Conservation (phyloP, 2,329 filamentous ascomycete species). For the Remersonia thermophila region DNA sequence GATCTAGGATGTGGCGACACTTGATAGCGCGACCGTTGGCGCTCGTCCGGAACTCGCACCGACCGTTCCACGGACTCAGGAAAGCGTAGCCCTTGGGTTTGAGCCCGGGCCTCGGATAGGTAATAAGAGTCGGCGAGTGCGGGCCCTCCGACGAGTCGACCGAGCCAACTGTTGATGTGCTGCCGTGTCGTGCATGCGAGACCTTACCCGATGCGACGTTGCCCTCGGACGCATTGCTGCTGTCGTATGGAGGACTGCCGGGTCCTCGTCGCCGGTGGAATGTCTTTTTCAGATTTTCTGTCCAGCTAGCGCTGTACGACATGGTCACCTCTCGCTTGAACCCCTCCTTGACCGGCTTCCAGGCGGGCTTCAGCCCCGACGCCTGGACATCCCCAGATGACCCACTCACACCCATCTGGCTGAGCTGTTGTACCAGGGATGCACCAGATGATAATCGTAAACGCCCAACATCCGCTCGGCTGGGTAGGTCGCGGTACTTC, state of each 20-base stretch:
- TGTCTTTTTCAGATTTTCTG: conserved; percentile 33
- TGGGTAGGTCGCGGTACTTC: conserved; percentile 41
- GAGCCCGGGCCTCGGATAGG: conserved; percentile 33
- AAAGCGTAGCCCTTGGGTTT: conserved; percentile 63
- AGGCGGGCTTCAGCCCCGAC: background rate
- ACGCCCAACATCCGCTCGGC: conserved; percentile 25
- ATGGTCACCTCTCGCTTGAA: conserved; percentile 47
- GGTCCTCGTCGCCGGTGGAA: conserved; percentile 24
- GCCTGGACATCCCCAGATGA: background rate
- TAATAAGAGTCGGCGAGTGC: conserved; percentile 19
- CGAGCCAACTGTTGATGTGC: conserved; percentile 25
- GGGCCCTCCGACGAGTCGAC: conserved; percentile 16
- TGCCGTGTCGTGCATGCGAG: conserved; percentile 21
- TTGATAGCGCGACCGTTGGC: conserved; percentile 61
- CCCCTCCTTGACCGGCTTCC: conserved; percentile 17
- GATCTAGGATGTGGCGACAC: conserved; percentile 59
- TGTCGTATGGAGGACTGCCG: conserved; percentile 6
- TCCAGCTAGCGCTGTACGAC: conserved; percentile 40
- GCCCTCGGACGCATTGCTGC: conserved; percentile 8
- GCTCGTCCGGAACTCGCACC: conserved; percentile 75
- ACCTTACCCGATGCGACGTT: background rate
- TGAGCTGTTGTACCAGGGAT: conserved; percentile 9
- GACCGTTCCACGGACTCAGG: conserved; percentile 72
- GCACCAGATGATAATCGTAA: conserved; percentile 8
- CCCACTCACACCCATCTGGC: background rate